Percentiles rank a stretch among this genome's conserved stretches.
phyloP scores from a whole-genome alignment of 2,329 filamentous ascomycete genomes.

The Cytospora piceicola region DNA sequence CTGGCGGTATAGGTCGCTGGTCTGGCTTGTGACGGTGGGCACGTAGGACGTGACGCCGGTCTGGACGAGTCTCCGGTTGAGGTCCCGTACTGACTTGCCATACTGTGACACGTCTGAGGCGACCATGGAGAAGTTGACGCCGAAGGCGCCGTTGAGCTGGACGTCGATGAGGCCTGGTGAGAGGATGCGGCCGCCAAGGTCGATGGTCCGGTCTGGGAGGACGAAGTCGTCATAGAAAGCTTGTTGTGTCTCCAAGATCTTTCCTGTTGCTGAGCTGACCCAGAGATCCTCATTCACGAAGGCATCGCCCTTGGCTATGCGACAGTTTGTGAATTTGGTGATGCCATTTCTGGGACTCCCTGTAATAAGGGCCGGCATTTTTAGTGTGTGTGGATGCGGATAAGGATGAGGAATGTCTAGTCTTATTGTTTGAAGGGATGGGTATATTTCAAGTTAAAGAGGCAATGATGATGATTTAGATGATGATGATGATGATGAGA shows the following conservation, averaged over 20 bases:
- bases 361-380: slow-evolving; percentile 55
- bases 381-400: slow-evolving; percentile 35
- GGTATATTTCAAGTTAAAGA: neutral
- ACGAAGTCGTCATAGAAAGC: slow-evolving; percentile 70
- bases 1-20: slow-evolving; percentile 79
- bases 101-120: slow-evolving; percentile 69
- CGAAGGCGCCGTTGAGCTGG: slow-evolving; percentile 90
- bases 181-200: slow-evolving; percentile 82
- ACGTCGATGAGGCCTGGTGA: slow-evolving; percentile 87
- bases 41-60: slow-evolving; percentile 85
- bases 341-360: slow-evolving; percentile 56
- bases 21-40: slow-evolving; percentile 81
- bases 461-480: too few relatives aligned
- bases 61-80: slow-evolving; percentile 70
- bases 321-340: slow-evolving; percentile 89
- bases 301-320: slow-evolving; percentile 68
- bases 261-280: slow-evolving; percentile 81
- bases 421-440: neutral
- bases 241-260: slow-evolving; percentile 73
- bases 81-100: slow-evolving; percentile 67
- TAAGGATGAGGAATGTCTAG: slow-evolving; percentile 28
- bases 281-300: slow-evolving; percentile 83
- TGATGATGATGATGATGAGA: slow-evolving; percentile 6
- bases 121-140: slow-evolving; percentile 85
- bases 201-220: slow-evolving; percentile 73